These are phyloP conservation scores for Colletotrichum gloeosporioides DNA, from an alignment of 2,329 filamentous ascomycete species.

Conservation along the genomic window DNA sequence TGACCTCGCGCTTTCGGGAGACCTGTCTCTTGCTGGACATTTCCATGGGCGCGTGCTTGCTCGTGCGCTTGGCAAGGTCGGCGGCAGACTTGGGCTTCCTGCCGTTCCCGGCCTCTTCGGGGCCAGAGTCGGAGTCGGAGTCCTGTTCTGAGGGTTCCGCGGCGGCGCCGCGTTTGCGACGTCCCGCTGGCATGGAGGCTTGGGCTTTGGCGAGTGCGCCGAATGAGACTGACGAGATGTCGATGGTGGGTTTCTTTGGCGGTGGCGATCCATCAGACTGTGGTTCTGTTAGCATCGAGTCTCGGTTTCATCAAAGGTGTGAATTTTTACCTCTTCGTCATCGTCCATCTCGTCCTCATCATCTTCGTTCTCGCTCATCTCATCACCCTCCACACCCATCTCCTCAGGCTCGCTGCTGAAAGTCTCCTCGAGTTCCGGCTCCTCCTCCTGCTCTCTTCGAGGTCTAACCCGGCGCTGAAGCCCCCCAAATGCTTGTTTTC, in stretches of 20 bases:
- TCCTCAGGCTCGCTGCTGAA: constrained; percentile 14
- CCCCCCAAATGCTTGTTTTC: constrained; percentile 9
- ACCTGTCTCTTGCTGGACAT: constrained; percentile 85
- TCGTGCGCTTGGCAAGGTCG: constrained; percentile 53
- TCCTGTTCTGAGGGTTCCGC: constrained; percentile 30
- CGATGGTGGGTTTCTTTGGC: constrained; percentile 38
- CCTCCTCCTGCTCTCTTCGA: constrained; percentile 34
- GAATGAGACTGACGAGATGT: constrained; percentile 75
- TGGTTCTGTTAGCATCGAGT: constrained; percentile 30
- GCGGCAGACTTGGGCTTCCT: constrained; percentile 28
- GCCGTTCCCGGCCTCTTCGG: constrained; percentile 37
- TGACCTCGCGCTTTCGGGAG: constrained; percentile 77
- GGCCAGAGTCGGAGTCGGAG: constrained; percentile 25
- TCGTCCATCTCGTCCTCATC: constrained; percentile 38
- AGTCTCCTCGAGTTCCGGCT: constrained; percentile 26
- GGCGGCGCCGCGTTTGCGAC: constrained; percentile 30
- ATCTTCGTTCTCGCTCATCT: background rate
- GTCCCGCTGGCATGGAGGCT: constrained; percentile 60
- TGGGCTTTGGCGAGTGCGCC: constrained; percentile 90
- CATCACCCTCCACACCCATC: background rate
- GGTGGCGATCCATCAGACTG: constrained; percentile 23
- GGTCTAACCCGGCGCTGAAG: constrained; percentile 47
- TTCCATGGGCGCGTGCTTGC: constrained; percentile 89
- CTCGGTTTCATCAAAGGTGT: background rate
- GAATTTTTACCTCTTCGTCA: constrained; percentile 29